Evolutionary conservation across 2,329 filamentous ascomycete species (phyloP).

Genomic region (Claviceps spartinae): DNA sequence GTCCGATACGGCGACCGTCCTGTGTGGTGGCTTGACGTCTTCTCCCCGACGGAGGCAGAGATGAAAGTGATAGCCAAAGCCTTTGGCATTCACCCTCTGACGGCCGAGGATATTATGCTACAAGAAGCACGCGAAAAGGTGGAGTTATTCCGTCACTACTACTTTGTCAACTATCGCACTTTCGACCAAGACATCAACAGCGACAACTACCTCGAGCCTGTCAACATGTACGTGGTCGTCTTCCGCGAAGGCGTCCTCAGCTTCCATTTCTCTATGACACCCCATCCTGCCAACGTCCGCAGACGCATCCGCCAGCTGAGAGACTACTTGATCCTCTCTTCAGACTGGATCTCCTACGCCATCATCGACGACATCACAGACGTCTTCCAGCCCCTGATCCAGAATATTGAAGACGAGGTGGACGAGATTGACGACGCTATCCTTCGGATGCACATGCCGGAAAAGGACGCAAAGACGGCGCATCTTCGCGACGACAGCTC

Average conservation of each 20-base stretch:
- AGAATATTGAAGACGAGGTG: conserved; percentile 87
- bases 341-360: conserved; percentile 97
- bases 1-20: conserved; percentile 66
- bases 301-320: conserved; percentile 83
- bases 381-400: conserved; percentile 83
- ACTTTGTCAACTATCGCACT: conserved; percentile 95
- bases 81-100: conserved; percentile 91
- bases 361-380: conserved; percentile 98
- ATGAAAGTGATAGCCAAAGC: conserved; percentile 90
- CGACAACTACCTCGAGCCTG: conserved; percentile 82
- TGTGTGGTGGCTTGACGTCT: conserved; percentile 91
- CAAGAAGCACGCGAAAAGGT: conserved; percentile 97
- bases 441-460: conserved; percentile 59
- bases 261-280: conserved; percentile 94
- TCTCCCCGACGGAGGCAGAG: conserved; percentile 82
- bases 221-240: conserved; percentile 95
- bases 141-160: conserved; percentile 92
- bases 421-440: conserved; percentile 94
- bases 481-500: conserved; percentile 32
- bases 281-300: conserved; percentile 90
- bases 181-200: conserved; percentile 90
- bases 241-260: conserved; percentile 91
- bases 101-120: conserved; percentile 92
- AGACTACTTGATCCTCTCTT: conserved; percentile 83
- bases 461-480: conserved; percentile 31